Percentiles rank a stretch among this genome's conserved stretches.
Conservation (phyloP, 192 early-diverging fungal genomes). For the Backusella australiensis region DNA sequence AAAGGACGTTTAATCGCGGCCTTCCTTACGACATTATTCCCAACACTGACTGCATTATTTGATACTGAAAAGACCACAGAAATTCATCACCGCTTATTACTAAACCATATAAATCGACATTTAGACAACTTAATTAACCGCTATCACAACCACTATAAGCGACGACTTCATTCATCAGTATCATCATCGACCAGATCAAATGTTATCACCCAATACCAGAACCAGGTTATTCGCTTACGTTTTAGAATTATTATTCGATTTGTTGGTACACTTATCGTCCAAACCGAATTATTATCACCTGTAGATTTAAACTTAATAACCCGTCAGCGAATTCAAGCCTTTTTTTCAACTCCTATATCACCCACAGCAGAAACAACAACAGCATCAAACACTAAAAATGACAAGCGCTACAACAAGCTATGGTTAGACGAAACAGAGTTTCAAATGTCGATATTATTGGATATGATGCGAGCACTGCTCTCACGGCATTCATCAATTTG, state of each 20-base stretch:
- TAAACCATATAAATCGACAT: slow-evolving; percentile 27
- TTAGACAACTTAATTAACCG: slow-evolving; percentile 16
- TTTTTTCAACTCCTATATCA: slow-evolving; percentile 6
- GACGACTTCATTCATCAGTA: slow-evolving; percentile 3
- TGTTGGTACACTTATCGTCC: slow-evolving; percentile 18
- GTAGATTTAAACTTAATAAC: slow-evolving; percentile 15
- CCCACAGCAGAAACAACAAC: neutral
- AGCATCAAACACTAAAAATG: neutral
- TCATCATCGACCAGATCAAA: neutral
- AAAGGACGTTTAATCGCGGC: neutral
- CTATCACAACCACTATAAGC: slow-evolving; percentile 12
- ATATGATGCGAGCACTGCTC: neutral
- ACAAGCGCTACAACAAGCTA: neutral
- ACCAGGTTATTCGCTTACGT: neutral
- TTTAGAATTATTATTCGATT: slow-evolving; percentile 21
- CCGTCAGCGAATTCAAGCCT: slow-evolving; percentile 17
- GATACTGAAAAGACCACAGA: neutral
- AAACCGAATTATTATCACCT: slow-evolving; percentile 24
- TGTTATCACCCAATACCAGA: neutral
- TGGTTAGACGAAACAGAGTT: slow-evolving; percentile 12
- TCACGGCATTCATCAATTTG: neutral
- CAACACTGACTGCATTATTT: slow-evolving; percentile 8
- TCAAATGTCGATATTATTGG: slow-evolving; percentile 12
- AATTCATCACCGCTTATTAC: neutral
- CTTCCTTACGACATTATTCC: slow-evolving; percentile 3